Percentiles rank a stretch among this genome's conserved stretches.
Evolutionary conservation across 148 eudicot genomes (phyloP).

Genomic region (Persicaria maculosa): DNA sequence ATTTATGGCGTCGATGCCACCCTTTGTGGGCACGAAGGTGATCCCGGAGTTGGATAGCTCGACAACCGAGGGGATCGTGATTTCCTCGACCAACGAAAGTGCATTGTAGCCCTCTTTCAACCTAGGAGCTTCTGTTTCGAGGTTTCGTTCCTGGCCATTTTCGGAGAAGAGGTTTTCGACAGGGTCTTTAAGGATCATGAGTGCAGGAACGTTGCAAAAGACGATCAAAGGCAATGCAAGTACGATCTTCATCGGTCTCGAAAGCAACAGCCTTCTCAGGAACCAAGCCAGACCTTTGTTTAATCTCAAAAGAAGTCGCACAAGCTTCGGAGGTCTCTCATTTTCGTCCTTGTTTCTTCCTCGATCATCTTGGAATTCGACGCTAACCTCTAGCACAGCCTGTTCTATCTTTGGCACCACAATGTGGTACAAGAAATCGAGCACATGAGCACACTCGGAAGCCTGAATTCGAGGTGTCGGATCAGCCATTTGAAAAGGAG

Average conservation of each 20-base stretch:
- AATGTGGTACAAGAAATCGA: constrained; percentile 26
- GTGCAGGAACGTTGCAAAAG: constrained; percentile 22
- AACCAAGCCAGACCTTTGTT: not conserved
- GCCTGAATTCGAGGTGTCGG: constrained; percentile 9
- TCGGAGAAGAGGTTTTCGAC: constrained; percentile 20
- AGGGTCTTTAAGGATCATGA: constrained; percentile 20
- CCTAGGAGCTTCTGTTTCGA: not conserved
- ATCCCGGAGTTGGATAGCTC: constrained; percentile 28
- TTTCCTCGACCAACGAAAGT: constrained; percentile 27
- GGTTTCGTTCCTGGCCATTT: constrained; percentile 9
- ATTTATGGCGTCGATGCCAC: constrained; percentile 8
- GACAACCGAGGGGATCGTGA: constrained; percentile 27
- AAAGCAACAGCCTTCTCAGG: not conserved
- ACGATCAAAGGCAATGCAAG: constrained; percentile 25
- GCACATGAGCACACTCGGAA: constrained; percentile 22
- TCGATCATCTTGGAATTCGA: not conserved
- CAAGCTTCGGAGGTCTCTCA: not conserved
- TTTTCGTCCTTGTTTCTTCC: constrained; percentile 8
- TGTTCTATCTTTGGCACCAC: constrained; percentile 23
- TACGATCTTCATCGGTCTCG: constrained; percentile 14
- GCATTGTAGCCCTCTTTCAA: not conserved
- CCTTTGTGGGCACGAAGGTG: constrained; percentile 21
- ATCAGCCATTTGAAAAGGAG: constrained; percentile 23
- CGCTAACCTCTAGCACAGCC: constrained; percentile 8
- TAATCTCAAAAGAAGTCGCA: not conserved